phyloP scores from a whole-genome alignment of 352 stramenopile genomes.

The Phytophthora pini region DNA sequence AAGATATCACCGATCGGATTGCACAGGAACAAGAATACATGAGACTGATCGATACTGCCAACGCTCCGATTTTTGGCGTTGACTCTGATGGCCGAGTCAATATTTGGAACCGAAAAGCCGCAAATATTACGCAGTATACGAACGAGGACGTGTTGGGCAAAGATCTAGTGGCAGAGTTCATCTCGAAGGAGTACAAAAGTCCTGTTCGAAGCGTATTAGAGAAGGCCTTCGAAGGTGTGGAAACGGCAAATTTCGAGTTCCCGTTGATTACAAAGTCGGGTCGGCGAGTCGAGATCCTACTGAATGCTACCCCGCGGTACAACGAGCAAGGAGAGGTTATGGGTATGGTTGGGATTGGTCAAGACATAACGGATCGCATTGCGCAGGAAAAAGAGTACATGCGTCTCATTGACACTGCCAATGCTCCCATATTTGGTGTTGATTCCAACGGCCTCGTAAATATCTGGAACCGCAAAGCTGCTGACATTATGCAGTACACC shows the following conservation, averaged over 20 bases:
- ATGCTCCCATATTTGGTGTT: conserved; percentile 75
- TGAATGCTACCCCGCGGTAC: conserved; percentile 60
- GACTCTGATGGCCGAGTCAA: conserved; percentile 61
- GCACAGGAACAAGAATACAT: conserved; percentile 75
- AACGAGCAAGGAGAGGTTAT: conserved; percentile 62
- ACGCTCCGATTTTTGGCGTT: conserved; percentile 75
- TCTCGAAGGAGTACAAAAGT: conserved; percentile 40
- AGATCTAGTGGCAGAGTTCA: conserved; percentile 47
- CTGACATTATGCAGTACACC: conserved; percentile 81
- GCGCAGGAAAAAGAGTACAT: conserved; percentile 74
- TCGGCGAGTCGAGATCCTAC: conserved; percentile 52
- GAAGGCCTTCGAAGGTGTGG: conserved; percentile 60
- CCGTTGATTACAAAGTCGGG: conserved; percentile 57
- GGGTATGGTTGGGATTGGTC: conserved; percentile 62
- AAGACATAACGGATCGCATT: conserved; percentile 66
- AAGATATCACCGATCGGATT: conserved; percentile 70
- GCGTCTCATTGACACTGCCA: conserved; percentile 72
- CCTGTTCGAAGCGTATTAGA: conserved; percentile 37
- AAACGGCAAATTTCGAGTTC: conserved; percentile 66
- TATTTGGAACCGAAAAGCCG: conserved; percentile 71
- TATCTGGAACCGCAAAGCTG: conserved; percentile 81
- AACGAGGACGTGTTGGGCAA: conserved; percentile 55
- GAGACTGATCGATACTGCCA: conserved; percentile 74
- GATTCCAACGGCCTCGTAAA: conserved; percentile 62
- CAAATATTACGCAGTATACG: conserved; percentile 63